Conservation (phyloP, 768 basidiomycete species). For the Lentinula aciculospora region DNA sequence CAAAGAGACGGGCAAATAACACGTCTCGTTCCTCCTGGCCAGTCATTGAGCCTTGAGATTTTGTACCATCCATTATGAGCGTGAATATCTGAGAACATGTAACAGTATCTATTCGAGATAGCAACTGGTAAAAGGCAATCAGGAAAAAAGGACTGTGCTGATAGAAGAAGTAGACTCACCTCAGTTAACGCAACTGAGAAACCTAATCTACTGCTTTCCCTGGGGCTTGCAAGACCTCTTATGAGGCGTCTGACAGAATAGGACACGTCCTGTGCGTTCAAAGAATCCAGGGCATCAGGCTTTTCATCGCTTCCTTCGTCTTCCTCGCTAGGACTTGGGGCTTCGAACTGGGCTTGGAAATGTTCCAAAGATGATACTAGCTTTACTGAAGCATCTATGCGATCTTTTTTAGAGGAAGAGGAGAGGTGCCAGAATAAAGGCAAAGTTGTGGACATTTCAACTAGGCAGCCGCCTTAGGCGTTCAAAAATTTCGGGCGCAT, state of each 20-base stretch:
- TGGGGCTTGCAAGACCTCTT: constrained; percentile 83
- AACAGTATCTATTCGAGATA: constrained; percentile 73
- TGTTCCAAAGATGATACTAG: constrained; percentile 77
- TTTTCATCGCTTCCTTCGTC: constrained; percentile 38
- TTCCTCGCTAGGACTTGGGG: constrained; percentile 42
- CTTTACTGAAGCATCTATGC: constrained; percentile 81
- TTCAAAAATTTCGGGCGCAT: neutral
- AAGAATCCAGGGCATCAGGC: constrained; percentile 48
- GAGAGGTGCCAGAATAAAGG: constrained; percentile 94
- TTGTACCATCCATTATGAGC: constrained; percentile 69
- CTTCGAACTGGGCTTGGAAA: constrained; percentile 64
- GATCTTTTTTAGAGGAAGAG: constrained; percentile 70
- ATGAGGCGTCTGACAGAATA: constrained; percentile 88
- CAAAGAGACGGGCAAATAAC: constrained; percentile 89
- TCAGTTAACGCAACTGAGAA: constrained; percentile 96
- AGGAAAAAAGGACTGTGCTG: neutral
- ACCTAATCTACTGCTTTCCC: constrained; percentile 90
- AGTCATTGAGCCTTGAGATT: constrained; percentile 69
- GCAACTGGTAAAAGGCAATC: constrained; percentile 44
- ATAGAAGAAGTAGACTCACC: constrained; percentile 39
- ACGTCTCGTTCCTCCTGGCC: constrained; percentile 92
- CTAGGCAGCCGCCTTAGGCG: neutral
- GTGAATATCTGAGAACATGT: constrained; percentile 71
- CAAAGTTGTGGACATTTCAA: constrained; percentile 75
- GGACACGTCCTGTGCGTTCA: constrained; percentile 87